A percentile compares a stretch with the other conserved stretches of the same genome.
Evolutionary conservation across 352 stramenopile genomes (phyloP).

Genomic region (Globisporangium sylvaticum): DNA sequence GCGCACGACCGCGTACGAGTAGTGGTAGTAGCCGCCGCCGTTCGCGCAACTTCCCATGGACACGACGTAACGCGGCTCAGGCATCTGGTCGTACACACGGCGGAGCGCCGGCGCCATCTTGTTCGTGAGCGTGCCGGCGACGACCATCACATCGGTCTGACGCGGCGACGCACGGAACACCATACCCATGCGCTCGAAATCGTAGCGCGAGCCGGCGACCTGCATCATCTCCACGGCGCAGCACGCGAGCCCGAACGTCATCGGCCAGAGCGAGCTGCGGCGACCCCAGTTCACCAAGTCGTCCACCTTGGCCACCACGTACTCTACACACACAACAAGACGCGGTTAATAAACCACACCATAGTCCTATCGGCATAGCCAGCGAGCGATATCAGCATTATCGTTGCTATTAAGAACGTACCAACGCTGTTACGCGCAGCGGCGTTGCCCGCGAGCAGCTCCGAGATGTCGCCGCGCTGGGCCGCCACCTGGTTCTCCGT

Average conservation of each 20-base stretch:
- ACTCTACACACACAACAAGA: slow-evolving; percentile 71
- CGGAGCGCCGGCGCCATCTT: slow-evolving; percentile 99
- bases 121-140: slow-evolving; percentile 98
- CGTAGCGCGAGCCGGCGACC: slow-evolving; percentile 85
- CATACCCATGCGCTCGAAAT: slow-evolving; percentile 99
- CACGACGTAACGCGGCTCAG: slow-evolving; percentile 97
- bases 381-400: neutral
- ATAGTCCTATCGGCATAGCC: neutral
- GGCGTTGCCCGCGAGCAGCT: slow-evolving; percentile 62
- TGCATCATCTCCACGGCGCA: slow-evolving; percentile 99
- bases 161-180: slow-evolving; percentile 95
- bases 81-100: slow-evolving; percentile 99
- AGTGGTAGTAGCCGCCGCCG: slow-evolving; percentile 89
- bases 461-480: slow-evolving; percentile 64
- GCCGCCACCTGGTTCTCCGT: slow-evolving; percentile 26
- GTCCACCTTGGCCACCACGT: slow-evolving; percentile 96
- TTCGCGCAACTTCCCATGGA: slow-evolving; percentile 99
- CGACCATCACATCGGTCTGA: slow-evolving; percentile 99
- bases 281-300: slow-evolving; percentile 99
- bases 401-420: slow-evolving; percentile 32
- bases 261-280: slow-evolving; percentile 96
- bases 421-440: slow-evolving; percentile 75
- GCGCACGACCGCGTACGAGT: slow-evolving; percentile 96
- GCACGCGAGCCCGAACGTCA: slow-evolving; percentile 99
- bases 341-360: neutral